phyloP scores from a whole-genome alignment of 441 rosid genomes.

The Gossypium gossypioides region DNA sequence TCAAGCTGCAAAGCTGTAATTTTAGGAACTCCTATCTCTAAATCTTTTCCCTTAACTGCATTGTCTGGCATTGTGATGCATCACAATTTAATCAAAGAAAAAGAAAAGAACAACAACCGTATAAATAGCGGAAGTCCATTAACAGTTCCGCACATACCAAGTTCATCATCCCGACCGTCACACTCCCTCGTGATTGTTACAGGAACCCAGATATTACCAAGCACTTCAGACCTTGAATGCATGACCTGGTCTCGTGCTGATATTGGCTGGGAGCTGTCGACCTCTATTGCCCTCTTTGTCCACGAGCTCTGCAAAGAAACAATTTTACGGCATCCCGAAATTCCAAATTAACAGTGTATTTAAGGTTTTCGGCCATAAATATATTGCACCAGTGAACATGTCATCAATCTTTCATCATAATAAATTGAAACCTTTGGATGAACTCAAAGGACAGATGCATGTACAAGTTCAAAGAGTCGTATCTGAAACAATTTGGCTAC shows the following conservation, averaged over 20 bases:
- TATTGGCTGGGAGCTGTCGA: conserved; percentile 26
- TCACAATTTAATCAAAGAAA: conserved; percentile 12
- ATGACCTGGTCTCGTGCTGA: conserved; percentile 26
- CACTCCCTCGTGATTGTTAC: conserved; percentile 6
- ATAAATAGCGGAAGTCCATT: conserved; percentile 9
- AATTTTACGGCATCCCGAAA: conserved; percentile 6
- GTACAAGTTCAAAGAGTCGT: background rate
- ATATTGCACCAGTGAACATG: background rate
- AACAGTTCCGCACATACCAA: conserved; percentile 17
- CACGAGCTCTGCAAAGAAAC: conserved; percentile 36
- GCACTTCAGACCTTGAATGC: conserved; percentile 25
- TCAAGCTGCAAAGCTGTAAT: conserved; percentile 22
- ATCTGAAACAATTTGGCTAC: background rate
- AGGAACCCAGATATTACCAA: conserved; percentile 22
- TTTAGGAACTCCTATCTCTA: conserved; percentile 26
- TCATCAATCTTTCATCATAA: background rate
- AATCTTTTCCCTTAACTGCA: conserved; percentile 24
- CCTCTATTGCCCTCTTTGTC: conserved; percentile 30
- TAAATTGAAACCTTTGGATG: background rate
- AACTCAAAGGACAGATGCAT: background rate
- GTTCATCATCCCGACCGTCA: conserved; percentile 20
- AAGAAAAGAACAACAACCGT: background rate
- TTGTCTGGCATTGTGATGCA: conserved; percentile 17
- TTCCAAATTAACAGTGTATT: background rate
- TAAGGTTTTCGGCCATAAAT: background rate